Conservation (phyloP, 768 basidiomycete species). For the Holtermannia corniformis region DNA sequence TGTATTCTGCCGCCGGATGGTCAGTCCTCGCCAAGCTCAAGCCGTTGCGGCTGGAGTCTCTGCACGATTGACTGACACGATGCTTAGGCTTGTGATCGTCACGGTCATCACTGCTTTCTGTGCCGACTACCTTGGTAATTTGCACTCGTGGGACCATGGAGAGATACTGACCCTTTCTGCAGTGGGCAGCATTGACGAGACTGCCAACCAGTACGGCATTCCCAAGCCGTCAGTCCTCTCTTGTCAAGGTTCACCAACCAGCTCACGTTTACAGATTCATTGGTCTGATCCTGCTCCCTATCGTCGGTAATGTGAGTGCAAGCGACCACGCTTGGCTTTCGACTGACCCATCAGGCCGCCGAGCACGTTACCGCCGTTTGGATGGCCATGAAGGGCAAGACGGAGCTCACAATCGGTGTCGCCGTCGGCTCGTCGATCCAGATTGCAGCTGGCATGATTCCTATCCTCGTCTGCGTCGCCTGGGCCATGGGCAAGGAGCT, state of each 20-base stretch:
- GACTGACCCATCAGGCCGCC: slow-evolving; percentile 40
- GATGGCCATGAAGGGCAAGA: slow-evolving; percentile 60
- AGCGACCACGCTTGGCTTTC: not conserved
- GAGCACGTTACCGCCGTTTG: slow-evolving; percentile 73
- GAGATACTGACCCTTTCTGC: not conserved
- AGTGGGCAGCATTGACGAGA: slow-evolving; percentile 86
- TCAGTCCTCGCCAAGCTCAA: slow-evolving; percentile 33
- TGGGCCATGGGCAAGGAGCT: slow-evolving; percentile 53
- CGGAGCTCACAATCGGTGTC: slow-evolving; percentile 60
- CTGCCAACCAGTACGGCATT: slow-evolving; percentile 66
- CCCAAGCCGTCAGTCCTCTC: slow-evolving; percentile 40
- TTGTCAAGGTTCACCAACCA: slow-evolving; percentile 3
- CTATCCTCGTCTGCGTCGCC: slow-evolving; percentile 75
- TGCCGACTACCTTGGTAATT: slow-evolving; percentile 57
- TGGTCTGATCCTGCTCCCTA: slow-evolving; percentile 73
- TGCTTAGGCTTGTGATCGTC: slow-evolving; percentile 53
- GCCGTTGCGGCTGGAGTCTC: not conserved
- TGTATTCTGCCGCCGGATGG: slow-evolving; percentile 54
- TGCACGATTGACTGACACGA: slow-evolving; percentile 36
- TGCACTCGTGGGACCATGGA: not conserved
- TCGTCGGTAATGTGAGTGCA: slow-evolving; percentile 53
- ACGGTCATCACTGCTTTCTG: slow-evolving; percentile 80
- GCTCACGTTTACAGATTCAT: too few species aligned
- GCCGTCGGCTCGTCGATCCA: slow-evolving; percentile 43
- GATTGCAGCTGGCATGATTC: slow-evolving; percentile 75